Evolutionary conservation across 2,329 filamentous ascomycete genomes (phyloP).

Genomic region (Malbranchea zuffiana): DNA sequence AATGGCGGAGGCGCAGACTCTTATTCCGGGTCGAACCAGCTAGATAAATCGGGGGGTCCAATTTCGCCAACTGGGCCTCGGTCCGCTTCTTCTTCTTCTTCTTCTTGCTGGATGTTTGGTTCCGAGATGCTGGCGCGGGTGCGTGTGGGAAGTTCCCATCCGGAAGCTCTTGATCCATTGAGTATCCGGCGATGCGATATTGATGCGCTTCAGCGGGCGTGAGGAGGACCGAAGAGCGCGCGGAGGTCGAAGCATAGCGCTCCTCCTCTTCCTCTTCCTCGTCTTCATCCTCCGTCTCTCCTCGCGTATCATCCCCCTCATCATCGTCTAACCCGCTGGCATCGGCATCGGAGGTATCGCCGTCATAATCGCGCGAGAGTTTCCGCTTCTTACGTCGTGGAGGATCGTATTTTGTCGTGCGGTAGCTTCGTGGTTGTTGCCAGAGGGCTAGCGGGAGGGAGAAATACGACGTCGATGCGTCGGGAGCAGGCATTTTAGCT

Average conservation of each 20-base stretch:
- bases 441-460: slow-evolving; percentile 29
- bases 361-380: slow-evolving; percentile 4
- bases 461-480: slow-evolving; percentile 26
- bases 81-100: slow-evolving; percentile 9
- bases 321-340: slow-evolving; percentile 16
- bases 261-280: slow-evolving; percentile 15
- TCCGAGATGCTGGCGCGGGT: neutral
- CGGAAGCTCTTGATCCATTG: slow-evolving; percentile 30
- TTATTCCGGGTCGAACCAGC: slow-evolving; percentile 24
- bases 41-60: slow-evolving; percentile 27
- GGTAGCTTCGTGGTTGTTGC: slow-evolving; percentile 27
- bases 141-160: slow-evolving; percentile 33
- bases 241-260: slow-evolving; percentile 15
- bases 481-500: too few relatives aligned
- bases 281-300: neutral
- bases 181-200: slow-evolving; percentile 33
- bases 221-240: slow-evolving; percentile 21
- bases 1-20: slow-evolving; percentile 42
- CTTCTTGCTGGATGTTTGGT: neutral
- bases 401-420: slow-evolving; percentile 27
- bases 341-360: slow-evolving; percentile 21
- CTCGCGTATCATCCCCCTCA: slow-evolving; percentile 1
- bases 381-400: slow-evolving; percentile 23
- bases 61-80: slow-evolving; percentile 21
- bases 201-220: slow-evolving; percentile 34